phyloP scores from a whole-genome alignment of 2,329 filamentous ascomycete genomes.

The Pseudocercospora vitis region DNA sequence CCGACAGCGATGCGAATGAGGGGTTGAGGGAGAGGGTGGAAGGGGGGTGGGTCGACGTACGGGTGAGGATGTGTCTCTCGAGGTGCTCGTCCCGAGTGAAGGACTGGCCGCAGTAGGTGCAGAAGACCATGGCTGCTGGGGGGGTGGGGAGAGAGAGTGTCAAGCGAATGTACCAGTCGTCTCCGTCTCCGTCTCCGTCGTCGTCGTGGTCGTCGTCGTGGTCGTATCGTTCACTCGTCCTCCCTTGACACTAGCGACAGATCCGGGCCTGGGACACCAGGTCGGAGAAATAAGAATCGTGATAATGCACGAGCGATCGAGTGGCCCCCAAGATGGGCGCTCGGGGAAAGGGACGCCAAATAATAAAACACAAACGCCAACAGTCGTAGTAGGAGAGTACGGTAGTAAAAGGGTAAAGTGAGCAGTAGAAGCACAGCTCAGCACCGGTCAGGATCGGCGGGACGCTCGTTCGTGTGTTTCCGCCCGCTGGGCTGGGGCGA shows the following conservation, averaged over 20 bases:
- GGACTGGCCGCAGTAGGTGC: slow-evolving; percentile 55
- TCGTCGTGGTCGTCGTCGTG: too few species aligned
- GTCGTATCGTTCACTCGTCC: slow-evolving; percentile 10
- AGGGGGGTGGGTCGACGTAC: slow-evolving; percentile 39
- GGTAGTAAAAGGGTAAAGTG: slow-evolving; percentile 14
- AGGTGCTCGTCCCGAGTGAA: slow-evolving; percentile 56
- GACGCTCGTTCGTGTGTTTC: too few species aligned
- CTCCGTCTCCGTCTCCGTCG: too few species aligned
- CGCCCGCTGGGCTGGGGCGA: too few species aligned
- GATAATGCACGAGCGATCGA: slow-evolving; percentile 21
- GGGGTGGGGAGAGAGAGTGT: not conserved
- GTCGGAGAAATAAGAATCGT: slow-evolving; percentile 21
- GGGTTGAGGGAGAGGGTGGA: not conserved
- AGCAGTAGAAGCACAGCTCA: too few species aligned
- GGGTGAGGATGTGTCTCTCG: slow-evolving; percentile 54
- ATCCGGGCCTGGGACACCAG: slow-evolving; percentile 8
- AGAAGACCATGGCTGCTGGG: slow-evolving; percentile 49
- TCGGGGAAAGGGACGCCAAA: slow-evolving; percentile 17
- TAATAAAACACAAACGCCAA: slow-evolving; percentile 22
- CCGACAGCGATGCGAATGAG: too few species aligned
- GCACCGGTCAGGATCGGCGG: too few species aligned
- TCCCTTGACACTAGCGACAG: slow-evolving; percentile 4
- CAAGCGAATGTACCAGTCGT: slow-evolving; percentile 7
- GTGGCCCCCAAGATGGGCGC: slow-evolving; percentile 12
- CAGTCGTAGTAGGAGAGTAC: slow-evolving; percentile 19